Conservation (phyloP, 148 eudicot species). For the Cornus suecica region DNA sequence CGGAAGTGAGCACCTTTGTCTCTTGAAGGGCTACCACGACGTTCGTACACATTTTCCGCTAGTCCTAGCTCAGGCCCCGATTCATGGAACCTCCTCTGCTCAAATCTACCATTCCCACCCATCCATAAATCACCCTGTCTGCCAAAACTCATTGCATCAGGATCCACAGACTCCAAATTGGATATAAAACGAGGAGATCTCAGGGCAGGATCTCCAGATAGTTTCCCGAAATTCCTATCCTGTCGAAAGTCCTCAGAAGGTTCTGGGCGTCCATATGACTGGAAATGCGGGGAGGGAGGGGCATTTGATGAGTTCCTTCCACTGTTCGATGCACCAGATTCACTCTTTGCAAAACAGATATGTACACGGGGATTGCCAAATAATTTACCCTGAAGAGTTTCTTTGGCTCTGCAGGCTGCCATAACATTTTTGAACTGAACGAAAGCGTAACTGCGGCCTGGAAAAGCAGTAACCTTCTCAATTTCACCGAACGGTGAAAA, state of each 20-base stretch:
- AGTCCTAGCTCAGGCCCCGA: conserved; percentile 34
- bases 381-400: conserved; percentile 74
- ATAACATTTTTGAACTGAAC: conserved; percentile 53
- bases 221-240: conserved; percentile 36
- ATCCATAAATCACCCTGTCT: conserved; percentile 32
- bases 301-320: conserved; percentile 40
- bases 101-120: conserved; percentile 33
- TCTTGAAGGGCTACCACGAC: conserved; percentile 33
- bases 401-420: conserved; percentile 73
- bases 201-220: conserved; percentile 30
- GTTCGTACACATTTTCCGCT: conserved; percentile 31
- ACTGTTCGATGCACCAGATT: conserved; percentile 45
- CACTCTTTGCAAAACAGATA: conserved; percentile 67
- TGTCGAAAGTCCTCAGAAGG: conserved; percentile 42
- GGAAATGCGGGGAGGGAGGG: conserved; percentile 48
- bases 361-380: conserved; percentile 87
- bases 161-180: conserved; percentile 39
- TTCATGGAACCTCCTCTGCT: conserved; percentile 46
- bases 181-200: conserved; percentile 39
- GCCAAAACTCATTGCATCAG: conserved; percentile 28
- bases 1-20: conserved; percentile 31
- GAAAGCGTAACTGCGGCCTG: conserved; percentile 80
- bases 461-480: conserved; percentile 71
- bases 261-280: conserved; percentile 37
- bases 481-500: conserved; percentile 87